These are phyloP conservation scores for Davidsoniella virescens DNA, from an alignment of 2,329 filamentous ascomycete genomes.

Conservation along the genomic window DNA sequence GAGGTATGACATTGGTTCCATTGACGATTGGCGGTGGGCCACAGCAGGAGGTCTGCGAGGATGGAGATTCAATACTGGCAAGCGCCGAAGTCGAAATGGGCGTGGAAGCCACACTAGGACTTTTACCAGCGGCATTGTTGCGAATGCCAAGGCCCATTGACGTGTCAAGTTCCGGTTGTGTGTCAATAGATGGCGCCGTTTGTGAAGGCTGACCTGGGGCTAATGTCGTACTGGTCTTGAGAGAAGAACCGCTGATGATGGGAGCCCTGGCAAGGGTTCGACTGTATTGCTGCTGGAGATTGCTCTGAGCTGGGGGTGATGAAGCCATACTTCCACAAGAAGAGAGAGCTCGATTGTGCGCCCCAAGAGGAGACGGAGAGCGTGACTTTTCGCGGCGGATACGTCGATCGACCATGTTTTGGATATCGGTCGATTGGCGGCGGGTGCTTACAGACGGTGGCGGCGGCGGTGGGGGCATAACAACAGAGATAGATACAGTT, in stretches of 20 bases:
- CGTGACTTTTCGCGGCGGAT: conserved; percentile 34
- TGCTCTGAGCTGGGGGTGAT: conserved; percentile 16
- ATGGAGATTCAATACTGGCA: not conserved
- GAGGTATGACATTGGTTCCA: conserved; percentile 5
- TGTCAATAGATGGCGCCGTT: not conserved
- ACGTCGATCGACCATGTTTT: conserved; percentile 35
- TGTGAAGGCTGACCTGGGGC: conserved; percentile 6
- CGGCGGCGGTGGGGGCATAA: conserved; percentile 22
- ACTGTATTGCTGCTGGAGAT: conserved; percentile 16
- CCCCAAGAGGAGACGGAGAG: conserved; percentile 38
- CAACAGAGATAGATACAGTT: not conserved
- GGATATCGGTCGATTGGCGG: conserved; percentile 32
- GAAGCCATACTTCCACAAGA: conserved; percentile 27
- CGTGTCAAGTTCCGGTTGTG: conserved; percentile 3
- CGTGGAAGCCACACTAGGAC: not conserved
- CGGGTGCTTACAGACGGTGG: not conserved
- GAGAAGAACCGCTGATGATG: conserved; percentile 32
- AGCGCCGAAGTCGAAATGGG: conserved; percentile 2
- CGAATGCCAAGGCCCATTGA: conserved; percentile 2
- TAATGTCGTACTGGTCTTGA: conserved; percentile 22
- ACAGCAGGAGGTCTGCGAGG: not conserved
- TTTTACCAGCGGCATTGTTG: not conserved
- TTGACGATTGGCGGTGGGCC: conserved; percentile 10
- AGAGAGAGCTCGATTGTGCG: conserved; percentile 5
- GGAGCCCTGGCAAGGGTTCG: conserved; percentile 25